These are phyloP conservation scores for Mychonastes homosphaera DNA, from an alignment of 139 green algal species.

Conservation along the genomic window DNA sequence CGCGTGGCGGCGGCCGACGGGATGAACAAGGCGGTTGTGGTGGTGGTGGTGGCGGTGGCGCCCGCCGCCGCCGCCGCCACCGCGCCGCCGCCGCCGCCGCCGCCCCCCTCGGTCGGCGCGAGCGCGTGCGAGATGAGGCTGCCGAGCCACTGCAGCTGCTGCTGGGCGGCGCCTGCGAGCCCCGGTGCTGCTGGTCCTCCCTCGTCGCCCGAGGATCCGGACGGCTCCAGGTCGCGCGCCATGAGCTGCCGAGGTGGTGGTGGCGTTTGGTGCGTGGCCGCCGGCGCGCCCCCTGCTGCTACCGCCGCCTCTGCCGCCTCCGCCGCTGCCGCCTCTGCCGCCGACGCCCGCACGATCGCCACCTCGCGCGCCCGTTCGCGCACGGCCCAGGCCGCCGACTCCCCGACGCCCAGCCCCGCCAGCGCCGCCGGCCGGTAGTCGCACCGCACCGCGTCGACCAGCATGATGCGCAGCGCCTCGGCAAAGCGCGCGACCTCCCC, in stretches of 20 bases:
- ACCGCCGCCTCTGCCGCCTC: background rate
- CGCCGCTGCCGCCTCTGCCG: background rate
- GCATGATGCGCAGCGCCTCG: conserved; percentile 59
- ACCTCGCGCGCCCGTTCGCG: no score
- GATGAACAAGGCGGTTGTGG: no score
- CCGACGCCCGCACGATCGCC: no score
- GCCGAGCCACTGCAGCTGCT: conserved; percentile 10
- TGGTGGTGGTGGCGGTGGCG: no score
- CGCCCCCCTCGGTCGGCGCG: no score
- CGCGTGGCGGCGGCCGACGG: background rate
- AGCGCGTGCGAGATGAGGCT: no score
- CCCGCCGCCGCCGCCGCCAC: conserved; percentile 1
- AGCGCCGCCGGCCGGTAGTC: conserved; percentile 22
- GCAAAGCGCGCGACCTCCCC: conserved; percentile 42
- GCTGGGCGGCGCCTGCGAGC: background rate
- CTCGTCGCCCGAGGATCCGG: background rate
- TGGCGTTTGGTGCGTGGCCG: background rate
- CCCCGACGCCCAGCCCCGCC: background rate
- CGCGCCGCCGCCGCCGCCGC: background rate
- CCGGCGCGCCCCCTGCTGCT: conserved; percentile 6
- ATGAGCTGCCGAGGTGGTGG: background rate
- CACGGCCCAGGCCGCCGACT: no score
- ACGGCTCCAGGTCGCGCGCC: conserved; percentile 5
- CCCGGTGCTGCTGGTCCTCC: background rate
- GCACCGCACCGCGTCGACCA: conserved; percentile 52